Percentiles rank a stretch among this genome's conserved stretches.
Evolutionary conservation across 1,284 basidiomycete species (phyloP).

Genomic region (Puccinia polysora): DNA sequence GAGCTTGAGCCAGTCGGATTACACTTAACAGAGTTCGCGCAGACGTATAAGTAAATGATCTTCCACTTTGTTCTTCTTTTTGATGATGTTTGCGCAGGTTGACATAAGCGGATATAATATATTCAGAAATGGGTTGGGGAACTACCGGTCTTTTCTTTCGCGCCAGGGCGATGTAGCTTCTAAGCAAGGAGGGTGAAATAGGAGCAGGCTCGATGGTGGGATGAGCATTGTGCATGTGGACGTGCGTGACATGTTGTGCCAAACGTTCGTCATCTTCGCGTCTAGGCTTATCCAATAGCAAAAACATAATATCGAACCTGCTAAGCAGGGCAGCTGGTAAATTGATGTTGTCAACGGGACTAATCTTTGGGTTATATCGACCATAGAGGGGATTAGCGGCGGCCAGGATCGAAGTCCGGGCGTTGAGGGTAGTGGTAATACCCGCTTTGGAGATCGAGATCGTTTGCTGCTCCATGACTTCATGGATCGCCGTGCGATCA

Average conservation of each 20-base stretch:
- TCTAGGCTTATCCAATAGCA: constrained; percentile 91
- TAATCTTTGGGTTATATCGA: constrained; percentile 93
- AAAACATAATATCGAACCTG: constrained; percentile 92
- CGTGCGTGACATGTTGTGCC: constrained; percentile 94
- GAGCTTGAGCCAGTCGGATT: constrained; percentile 86
- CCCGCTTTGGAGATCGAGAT: constrained; percentile 99
- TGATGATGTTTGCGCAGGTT: constrained; percentile 86
- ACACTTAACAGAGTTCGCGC: constrained; percentile 91
- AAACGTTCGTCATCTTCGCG: constrained; percentile 92
- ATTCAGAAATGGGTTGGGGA: constrained; percentile 77
- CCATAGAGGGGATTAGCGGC: constrained; percentile 98
- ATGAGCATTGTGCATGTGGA: constrained; percentile 92
- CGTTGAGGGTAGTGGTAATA: constrained; percentile 96
- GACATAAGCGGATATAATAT: constrained; percentile 93
- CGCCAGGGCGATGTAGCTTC: constrained; percentile 94
- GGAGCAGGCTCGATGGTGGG: constrained; percentile 67
- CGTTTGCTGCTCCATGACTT: constrained; percentile 99
- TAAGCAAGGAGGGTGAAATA: constrained; percentile 79
- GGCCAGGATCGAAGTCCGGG: constrained; percentile 95
- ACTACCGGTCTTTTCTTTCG: constrained; percentile 82
- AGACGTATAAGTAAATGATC: constrained; percentile 90
- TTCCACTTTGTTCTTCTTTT: constrained; percentile 81
- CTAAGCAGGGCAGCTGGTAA: constrained; percentile 91
- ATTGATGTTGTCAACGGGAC: constrained; percentile 99
- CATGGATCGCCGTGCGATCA: constrained; percentile 96